Conservation (phyloP, 1,139 yeast species). For the Geotrichum histeridarum region DNA sequence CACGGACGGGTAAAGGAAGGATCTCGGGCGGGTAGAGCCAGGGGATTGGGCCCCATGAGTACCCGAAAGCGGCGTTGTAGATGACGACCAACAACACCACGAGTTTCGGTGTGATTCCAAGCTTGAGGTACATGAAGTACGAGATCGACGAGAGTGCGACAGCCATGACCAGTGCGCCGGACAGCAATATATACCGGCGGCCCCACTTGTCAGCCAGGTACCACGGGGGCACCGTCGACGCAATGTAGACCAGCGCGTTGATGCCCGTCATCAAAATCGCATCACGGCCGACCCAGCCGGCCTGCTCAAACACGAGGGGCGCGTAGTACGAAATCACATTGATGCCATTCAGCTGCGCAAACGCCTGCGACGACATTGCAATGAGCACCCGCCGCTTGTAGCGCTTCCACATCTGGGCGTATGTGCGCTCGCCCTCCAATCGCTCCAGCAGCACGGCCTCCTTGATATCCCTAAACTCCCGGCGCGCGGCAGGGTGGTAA, state of each 20-base stretch:
- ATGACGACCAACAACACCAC: constrained; percentile 74
- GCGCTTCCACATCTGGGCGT: constrained; percentile 60
- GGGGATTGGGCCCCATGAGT: constrained; percentile 88
- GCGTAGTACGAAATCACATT: constrained; percentile 91
- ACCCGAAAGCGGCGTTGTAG: constrained; percentile 82
- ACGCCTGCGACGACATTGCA: constrained; percentile 85
- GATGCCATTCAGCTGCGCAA: constrained; percentile 91
- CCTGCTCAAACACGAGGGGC: constrained; percentile 87
- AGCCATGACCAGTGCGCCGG: constrained; percentile 80
- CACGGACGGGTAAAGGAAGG: constrained; percentile 79
- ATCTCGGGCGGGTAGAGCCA: constrained; percentile 91
- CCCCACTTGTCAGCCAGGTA: constrained; percentile 88
- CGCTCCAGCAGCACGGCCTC: constrained; percentile 73
- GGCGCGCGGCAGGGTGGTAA: constrained; percentile 51
- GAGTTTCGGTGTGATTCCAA: constrained; percentile 57
- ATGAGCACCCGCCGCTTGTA: constrained; percentile 77
- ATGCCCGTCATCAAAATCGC: constrained; percentile 93
- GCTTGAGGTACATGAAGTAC: constrained; percentile 56
- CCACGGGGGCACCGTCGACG: constrained; percentile 87
- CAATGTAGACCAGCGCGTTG: constrained; percentile 68
- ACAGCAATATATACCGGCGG: constrained; percentile 68
- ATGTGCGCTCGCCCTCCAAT: constrained; percentile 70
- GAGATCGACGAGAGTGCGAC: constrained; percentile 61
- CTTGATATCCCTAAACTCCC: constrained; percentile 71
- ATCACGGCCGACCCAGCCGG: constrained; percentile 87